Base-by-base conservation (phyloP, 192 early-diverging fungal genomes). In the Entophlyctis luteolus region DNA sequence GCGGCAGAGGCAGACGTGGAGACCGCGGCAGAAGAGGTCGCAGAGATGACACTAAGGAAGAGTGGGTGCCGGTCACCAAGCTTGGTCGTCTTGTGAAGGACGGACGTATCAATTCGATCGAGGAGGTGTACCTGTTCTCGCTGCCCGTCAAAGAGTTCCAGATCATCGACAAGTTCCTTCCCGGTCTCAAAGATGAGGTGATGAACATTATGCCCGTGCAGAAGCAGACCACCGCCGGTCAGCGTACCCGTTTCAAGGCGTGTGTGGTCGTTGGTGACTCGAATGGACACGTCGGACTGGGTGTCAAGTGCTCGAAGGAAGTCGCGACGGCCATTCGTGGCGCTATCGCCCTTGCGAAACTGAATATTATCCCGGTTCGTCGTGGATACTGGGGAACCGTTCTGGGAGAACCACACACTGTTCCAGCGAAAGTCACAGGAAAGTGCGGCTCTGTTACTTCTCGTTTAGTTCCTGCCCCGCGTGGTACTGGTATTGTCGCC, bases 121-220 rank as follows among this genome's bases (percentile, higher is more conserved):
- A 98, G 82, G 90, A 98, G 81, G 89, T 98, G 75, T 98, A 96
- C 82, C 78, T 95, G 60, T 98, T 93, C 88, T 96, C 95, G 42
- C 89, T 98, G 65, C 94, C 95, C 67, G 91, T 98, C 88, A 98
- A 98, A 89, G 95, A 98, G 83, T 98, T 91, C 90, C 95, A 98
- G 86, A 91, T 98, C 67, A 88, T 98, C 72, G 95, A 98, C 78
- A 82, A 80, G 77, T 95, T 98, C 89, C 81, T 98, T 45, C 91
- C 91, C 77, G 86, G 88, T 76, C 88, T 98, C 72, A 94, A 94
- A 90, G 95, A 98, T 81, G 91, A 98, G 85, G 95, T 98, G 66
- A 98, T 98, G 95, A 98, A 98, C 89, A 94, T 98, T 76, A 96
- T 93, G 85, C 95, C 95, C 58, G 95, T 98, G 71, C 95, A 98